Percentiles rank a stretch among this genome's conserved stretches.
Conservation (phyloP, 129 eudicot genomes). For the Erigeron canadensis region DNA sequence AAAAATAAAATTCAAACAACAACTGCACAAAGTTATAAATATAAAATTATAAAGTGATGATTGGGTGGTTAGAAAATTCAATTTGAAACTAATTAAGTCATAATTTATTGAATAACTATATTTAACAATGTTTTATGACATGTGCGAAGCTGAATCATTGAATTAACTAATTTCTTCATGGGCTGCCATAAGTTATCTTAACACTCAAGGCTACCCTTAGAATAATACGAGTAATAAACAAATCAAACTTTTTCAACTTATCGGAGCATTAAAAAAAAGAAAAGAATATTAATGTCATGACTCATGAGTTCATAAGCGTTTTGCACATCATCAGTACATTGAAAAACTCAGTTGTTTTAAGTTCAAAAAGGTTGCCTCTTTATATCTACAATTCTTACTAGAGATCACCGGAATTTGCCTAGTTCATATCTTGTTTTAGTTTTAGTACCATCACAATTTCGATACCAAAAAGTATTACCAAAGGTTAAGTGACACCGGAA, state of each 20-base stretch:
- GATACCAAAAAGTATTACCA: too few relatives aligned
- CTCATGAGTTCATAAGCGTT: constrained; percentile 5
- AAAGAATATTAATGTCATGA: constrained; percentile 5
- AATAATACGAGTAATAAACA: background rate
- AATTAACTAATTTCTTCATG: background rate
- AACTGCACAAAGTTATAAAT: background rate
- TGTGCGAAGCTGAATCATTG: constrained; percentile 13
- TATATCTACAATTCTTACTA: background rate
- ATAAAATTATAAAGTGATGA: background rate
- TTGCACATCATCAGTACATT: background rate
- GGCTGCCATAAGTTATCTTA: background rate
- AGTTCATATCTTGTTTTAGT: too few relatives aligned
- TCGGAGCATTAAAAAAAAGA: background rate
- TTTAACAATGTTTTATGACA: background rate
- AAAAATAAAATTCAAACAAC: too few relatives aligned
- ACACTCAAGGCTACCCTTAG: background rate
- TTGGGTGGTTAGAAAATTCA: background rate
- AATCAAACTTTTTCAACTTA: constrained; percentile 8
- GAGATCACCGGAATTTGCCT: too few relatives aligned
- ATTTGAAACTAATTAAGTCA: background rate
- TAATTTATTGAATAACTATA: too few relatives aligned
- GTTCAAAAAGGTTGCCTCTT: too few relatives aligned
- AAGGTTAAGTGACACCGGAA: too few relatives aligned
- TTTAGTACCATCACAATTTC: too few relatives aligned
- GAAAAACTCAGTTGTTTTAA: constrained; percentile 5